Evolutionary conservation across 805 yeast species (phyloP), one percentile per base, ranked within the genome.

Genomic region (Wickerhamiella spandovensis): DNA sequence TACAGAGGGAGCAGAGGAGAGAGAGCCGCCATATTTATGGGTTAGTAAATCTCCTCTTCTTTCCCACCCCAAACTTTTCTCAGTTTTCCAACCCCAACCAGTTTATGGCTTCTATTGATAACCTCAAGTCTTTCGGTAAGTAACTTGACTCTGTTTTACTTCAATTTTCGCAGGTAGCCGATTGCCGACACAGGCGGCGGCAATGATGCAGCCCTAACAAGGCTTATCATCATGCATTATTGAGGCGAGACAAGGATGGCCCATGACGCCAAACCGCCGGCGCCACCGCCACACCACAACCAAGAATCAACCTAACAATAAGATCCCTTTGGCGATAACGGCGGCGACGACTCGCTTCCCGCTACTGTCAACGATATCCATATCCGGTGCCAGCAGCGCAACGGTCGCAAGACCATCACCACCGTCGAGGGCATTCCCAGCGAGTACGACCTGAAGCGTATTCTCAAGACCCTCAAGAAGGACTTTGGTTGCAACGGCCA

Each of bases 291-390:
- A 8, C 18, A n/a, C n/a, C n/a, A 28, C 32, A 37, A 37, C 21
- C 8, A 37, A 15, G n/a, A 8, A 37, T 15, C 21, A n/a, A 17
- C 44, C 43, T 44, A 43, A 41, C 47, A 15, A 35, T 20, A 35
- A n/a, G 95, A 90, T 74, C 98, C 98, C 57, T 90, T 90, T 82
- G 97, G 97, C 82, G 98, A 90, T 72, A 89, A 97, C 73, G 97
- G 97, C 77, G 97, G 97, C 77, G 97, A 90, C 79, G 94, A 92
- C 74, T 96, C 90, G 71, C 84, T 48, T 43, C 63, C 95, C 62
- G 90, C 90, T 73, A 84, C 95, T 66, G 81, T 94, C 53, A 88
- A 86, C 76, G 87, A 89, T 74, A 86, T 90, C 71, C 98, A 89
- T 72, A 71, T 90, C 70, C 94, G 98, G 78, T 90, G 94, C 69